Base-by-base conservation (phyloP, 2,329 filamentous ascomycete species). In the Cladosporium sp. region DNA sequence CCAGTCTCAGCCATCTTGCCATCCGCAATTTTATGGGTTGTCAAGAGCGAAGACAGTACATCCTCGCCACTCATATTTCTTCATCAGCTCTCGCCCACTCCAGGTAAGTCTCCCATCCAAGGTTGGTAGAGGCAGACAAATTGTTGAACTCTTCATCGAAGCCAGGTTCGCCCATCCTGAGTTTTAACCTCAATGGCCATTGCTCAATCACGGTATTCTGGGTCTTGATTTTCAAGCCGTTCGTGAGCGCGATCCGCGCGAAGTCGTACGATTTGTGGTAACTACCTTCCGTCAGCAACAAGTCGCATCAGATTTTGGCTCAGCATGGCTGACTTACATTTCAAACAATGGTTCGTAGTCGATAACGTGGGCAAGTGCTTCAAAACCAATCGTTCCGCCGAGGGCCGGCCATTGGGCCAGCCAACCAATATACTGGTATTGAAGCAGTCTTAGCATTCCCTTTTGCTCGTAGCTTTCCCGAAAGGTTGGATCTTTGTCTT, bases 171-270 rank as follows among this genome's bases (percentile, higher is more conserved):
- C 43, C 43, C 1, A 15, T 20, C 20, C n/a, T n/a, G 22, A 15
- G 12, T 7, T 61, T 63, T 6, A 67, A 22, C 15, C 38, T 30
- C 14, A 59, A 22, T 2, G 64, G 65, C 60, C 59, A 66, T 42
- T 63, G 61, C 22, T 61, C 64, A 22, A 65, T 36, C 40, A 67
- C 59, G 4, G 61, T 67, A 30, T 66, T 37, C 2, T 22, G 11
- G 22, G 56, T 11, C 56, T 65, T 66, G 55, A 61, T 57, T n/a
- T 22, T 20, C 14, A 64, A 34, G 7, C 51, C 25, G 15, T n/a
- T 19, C 3, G 7, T 4, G 28, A 38, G 9, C 15, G 50, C 57
- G n/a, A 61, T 45, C 1, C 49, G 8, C 8, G 47, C 11, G 51
- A 66, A 66, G 5, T 49, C 19, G 4, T 49, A 14, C 14, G 1